phyloP scores from a whole-genome alignment of 768 basidiomycete species.

The Cyclocybe cylindracea region DNA sequence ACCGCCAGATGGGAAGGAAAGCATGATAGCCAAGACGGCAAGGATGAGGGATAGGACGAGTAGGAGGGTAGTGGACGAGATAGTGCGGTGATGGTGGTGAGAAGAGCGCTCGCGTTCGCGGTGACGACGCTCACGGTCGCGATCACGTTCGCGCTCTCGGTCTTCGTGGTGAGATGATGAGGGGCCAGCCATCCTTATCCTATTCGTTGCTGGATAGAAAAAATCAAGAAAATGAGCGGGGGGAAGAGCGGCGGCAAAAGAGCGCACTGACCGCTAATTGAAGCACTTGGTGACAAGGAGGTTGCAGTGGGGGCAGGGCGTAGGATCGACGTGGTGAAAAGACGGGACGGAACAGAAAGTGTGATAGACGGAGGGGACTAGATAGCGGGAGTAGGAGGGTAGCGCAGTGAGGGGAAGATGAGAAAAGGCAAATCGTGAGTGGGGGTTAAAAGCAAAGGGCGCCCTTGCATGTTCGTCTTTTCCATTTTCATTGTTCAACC shows the following conservation, averaged over 20 bases:
- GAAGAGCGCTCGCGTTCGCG: slow-evolving; percentile 58
- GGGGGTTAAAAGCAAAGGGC: slow-evolving; percentile 30
- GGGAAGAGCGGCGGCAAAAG: slow-evolving; percentile 1
- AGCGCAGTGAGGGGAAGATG: slow-evolving; percentile 20
- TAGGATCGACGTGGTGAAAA: slow-evolving; percentile 66
- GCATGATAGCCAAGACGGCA: slow-evolving; percentile 89
- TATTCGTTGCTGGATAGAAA: slow-evolving; percentile 24
- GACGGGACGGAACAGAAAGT: slow-evolving; percentile 29
- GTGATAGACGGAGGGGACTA: slow-evolving; percentile 3
- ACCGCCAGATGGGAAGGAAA: slow-evolving; percentile 68
- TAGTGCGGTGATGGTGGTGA: slow-evolving; percentile 79
- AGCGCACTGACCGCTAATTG: slow-evolving; percentile 44
- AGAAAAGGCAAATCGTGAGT: slow-evolving; percentile 12
- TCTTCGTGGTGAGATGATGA: slow-evolving; percentile 81
- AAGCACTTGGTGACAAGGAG: slow-evolving; percentile 76
- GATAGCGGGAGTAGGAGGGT: slow-evolving; percentile 15
- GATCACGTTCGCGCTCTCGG: slow-evolving; percentile 51
- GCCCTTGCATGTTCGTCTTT: slow-evolving; percentile 25
- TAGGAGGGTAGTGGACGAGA: slow-evolving; percentile 86
- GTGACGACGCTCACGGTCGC: slow-evolving; percentile 49
- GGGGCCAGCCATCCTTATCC: slow-evolving; percentile 86
- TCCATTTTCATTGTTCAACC: slow-evolving; percentile 49
- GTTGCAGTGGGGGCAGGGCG: slow-evolving; percentile 54
- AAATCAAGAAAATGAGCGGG: slow-evolving; percentile 2
- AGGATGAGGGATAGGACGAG: slow-evolving; percentile 84